Percentiles rank a stretch among this genome's conserved stretches.
These are phyloP conservation scores for Pseudogymnoascus sp. DNA, from an alignment of 2,329 filamentous ascomycete genomes.

Conservation along the genomic window DNA sequence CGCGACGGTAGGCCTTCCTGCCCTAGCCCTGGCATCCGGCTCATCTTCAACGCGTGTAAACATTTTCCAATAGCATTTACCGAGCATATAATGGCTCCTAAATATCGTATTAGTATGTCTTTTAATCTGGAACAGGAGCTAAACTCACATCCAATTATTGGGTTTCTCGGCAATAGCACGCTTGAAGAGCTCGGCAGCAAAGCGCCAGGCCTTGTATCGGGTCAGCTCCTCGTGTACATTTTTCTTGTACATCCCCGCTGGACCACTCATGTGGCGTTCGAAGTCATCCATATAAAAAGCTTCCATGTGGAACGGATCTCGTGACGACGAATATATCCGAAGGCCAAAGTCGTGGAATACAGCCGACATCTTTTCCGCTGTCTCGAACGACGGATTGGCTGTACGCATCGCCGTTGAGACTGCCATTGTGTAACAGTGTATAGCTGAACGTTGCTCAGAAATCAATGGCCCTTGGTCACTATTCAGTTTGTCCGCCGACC, in stretches of 20 bases:
- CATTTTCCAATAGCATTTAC: constrained; percentile 69
- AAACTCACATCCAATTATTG: constrained; percentile 53
- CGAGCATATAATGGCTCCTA: constrained; percentile 58
- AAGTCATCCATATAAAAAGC: constrained; percentile 56
- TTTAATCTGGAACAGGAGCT: not conserved
- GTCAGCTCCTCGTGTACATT: constrained; percentile 49
- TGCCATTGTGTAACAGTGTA: constrained; percentile 53
- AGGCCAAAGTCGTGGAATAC: constrained; percentile 62
- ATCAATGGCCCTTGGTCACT: constrained; percentile 29
- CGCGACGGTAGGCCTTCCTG: constrained; percentile 27
- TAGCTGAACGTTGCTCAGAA: constrained; percentile 28
- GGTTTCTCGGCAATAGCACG: constrained; percentile 50
- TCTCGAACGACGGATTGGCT: constrained; percentile 46
- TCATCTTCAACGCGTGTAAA: constrained; percentile 40
- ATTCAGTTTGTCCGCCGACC: constrained; percentile 35
- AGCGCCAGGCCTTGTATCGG: constrained; percentile 55
- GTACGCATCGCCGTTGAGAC: constrained; percentile 51
- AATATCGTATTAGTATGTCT: constrained; percentile 19
- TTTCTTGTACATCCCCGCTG: constrained; percentile 48
- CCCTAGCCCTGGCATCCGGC: constrained; percentile 30
- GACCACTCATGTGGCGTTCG: constrained; percentile 50
- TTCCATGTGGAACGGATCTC: constrained; percentile 60
- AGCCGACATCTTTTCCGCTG: constrained; percentile 50
- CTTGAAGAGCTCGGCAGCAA: constrained; percentile 53
- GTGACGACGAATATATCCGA: constrained; percentile 59